Evolutionary conservation across 192 early-diverging fungal genomes (phyloP).

Genomic region (Paraglomus brasilianum): DNA sequence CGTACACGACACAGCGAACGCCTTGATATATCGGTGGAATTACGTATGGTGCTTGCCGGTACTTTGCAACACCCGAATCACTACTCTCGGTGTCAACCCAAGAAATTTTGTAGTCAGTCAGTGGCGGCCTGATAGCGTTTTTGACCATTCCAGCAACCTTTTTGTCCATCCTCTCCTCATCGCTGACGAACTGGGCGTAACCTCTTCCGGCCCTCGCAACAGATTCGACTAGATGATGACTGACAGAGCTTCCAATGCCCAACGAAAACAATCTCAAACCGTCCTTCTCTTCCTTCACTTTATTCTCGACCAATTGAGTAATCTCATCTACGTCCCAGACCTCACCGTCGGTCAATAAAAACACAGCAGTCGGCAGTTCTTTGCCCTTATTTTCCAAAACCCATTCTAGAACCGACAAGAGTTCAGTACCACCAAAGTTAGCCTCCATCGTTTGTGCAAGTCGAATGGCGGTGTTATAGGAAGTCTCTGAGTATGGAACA

Average conservation of each 20-base stretch:
- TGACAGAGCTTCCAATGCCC: conserved; percentile 49
- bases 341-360: conserved; percentile 48
- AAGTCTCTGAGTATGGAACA: conserved; percentile 37
- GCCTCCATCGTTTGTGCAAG: conserved; percentile 40
- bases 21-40: conserved; percentile 23
- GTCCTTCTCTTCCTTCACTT: conserved; percentile 10
- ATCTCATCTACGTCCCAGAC: conserved; percentile 49
- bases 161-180: conserved; percentile 49
- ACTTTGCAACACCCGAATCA: too few species aligned
- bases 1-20: conserved; percentile 18
- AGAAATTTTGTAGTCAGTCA: conserved; percentile 47
- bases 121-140: conserved; percentile 40
- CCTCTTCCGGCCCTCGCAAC: conserved; percentile 50
- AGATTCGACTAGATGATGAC: conserved; percentile 49
- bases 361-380: conserved; percentile 46
- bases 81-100: conserved; percentile 9
- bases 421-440: conserved; percentile 51
- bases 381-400: conserved; percentile 29
- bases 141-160: conserved; percentile 57
- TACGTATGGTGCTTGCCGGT: conserved; percentile 1
- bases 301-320: conserved; percentile 30
- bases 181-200: conserved; percentile 46
- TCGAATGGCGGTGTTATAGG: conserved; percentile 36
- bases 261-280: conserved; percentile 49
- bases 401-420: conserved; percentile 37